Evolutionary conservation across 2,329 filamentous ascomycete genomes (phyloP).

Genomic region (Eutypella sp.): DNA sequence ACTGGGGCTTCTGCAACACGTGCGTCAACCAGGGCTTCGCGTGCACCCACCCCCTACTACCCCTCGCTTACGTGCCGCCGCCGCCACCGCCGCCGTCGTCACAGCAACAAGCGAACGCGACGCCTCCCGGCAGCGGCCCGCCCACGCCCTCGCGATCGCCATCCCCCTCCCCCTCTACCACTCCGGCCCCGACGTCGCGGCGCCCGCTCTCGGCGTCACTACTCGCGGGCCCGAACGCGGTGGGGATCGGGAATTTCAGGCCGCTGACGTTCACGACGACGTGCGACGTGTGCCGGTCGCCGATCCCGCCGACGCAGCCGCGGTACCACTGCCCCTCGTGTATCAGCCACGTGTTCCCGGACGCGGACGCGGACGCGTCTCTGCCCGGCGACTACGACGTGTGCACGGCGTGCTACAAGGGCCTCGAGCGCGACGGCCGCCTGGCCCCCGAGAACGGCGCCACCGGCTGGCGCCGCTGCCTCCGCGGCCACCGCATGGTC

Average conservation of each 20-base stretch:
- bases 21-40: constrained; percentile 80
- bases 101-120: constrained; percentile 6
- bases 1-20: constrained; percentile 88
- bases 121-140: constrained; percentile 32
- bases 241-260: constrained; percentile 52
- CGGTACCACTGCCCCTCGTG: constrained; percentile 80
- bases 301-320: constrained; percentile 63
- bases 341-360: constrained; percentile 44
- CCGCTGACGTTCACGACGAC: constrained; percentile 67
- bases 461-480: constrained; percentile 78
- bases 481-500: constrained; percentile 77
- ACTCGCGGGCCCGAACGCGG: constrained; percentile 40
- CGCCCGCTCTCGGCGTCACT: constrained; percentile 41
- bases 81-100: constrained; percentile 15
- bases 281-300: constrained; percentile 72
- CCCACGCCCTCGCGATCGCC: constrained; percentile 31
- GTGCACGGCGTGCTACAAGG: constrained; percentile 72
- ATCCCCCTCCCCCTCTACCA: background rate
- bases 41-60: constrained; percentile 77
- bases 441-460: constrained; percentile 73
- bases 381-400: constrained; percentile 77
- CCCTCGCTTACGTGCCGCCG: constrained; percentile 58
- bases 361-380: too few relatives aligned
- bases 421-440: constrained; percentile 56
- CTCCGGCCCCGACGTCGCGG: constrained; percentile 2